phyloP scores from a whole-genome alignment of 2,329 filamentous ascomycete genomes.

The Diaporthe citri region DNA sequence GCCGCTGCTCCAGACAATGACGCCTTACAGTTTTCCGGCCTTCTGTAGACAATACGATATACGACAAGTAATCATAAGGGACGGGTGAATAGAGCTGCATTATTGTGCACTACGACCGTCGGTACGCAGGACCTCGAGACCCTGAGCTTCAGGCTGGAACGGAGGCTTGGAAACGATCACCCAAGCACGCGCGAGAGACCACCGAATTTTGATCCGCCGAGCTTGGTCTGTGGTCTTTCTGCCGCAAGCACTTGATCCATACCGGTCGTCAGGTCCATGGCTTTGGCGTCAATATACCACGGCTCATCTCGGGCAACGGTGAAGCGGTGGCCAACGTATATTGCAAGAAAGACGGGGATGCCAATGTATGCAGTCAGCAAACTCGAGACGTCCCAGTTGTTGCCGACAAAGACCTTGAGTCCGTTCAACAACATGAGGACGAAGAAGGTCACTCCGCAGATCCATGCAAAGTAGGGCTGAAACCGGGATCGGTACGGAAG shows the following conservation, averaged over 20 bases:
- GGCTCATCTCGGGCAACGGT: not conserved
- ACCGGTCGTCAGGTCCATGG: not conserved
- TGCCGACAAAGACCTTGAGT: slow-evolving; percentile 73
- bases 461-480: slow-evolving; percentile 69
- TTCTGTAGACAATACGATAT: not conserved
- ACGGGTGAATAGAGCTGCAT: not conserved
- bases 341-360: slow-evolving; percentile 70
- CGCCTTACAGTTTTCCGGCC: not conserved
- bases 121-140: not conserved
- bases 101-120: not conserved
- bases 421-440: slow-evolving; percentile 71
- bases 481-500: slow-evolving; percentile 66
- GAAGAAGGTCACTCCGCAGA: slow-evolving; percentile 48
- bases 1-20: slow-evolving; percentile 8
- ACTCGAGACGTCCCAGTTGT: slow-evolving; percentile 64
- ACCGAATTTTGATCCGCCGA: not conserved
- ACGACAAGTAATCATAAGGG: not conserved
- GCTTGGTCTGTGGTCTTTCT: not conserved
- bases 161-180: not conserved
- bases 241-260: slow-evolving; percentile 2
- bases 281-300: slow-evolving; percentile 19
- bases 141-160: not conserved
- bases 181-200: not conserved
- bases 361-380: slow-evolving; percentile 76
- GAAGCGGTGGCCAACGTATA: slow-evolving; percentile 65